phyloP scores from a whole-genome alignment of 176 grass and related monocot genomes.

The Secale cereale region DNA sequence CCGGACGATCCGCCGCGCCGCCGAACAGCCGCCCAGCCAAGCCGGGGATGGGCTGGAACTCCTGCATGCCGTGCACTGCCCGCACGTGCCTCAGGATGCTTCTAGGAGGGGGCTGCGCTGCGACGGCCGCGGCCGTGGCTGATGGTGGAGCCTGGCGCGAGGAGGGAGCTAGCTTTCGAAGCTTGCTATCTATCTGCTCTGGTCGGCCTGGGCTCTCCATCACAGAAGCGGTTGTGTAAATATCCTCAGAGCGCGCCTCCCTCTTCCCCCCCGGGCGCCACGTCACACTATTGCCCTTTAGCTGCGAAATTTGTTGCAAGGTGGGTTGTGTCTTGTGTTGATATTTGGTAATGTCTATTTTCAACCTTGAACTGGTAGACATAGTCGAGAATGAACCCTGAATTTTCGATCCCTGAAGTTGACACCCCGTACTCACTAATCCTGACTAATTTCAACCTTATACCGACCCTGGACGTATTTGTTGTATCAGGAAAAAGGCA shows the following conservation, averaged over 20 bases:
- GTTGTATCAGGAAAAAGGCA: too few species aligned
- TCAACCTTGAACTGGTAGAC: too few species aligned
- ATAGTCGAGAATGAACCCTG: too few species aligned
- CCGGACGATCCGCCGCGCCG: neutral
- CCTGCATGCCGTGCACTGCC: constrained; percentile 34
- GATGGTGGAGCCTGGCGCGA: neutral
- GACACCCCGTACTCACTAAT: too few species aligned
- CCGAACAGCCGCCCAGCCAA: constrained; percentile 13
- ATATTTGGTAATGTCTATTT: neutral
- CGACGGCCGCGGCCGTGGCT: neutral
- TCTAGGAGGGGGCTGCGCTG: neutral
- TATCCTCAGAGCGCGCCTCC: neutral
- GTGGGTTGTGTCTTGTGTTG: neutral
- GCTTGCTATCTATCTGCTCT: neutral
- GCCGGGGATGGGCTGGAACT: constrained; percentile 29
- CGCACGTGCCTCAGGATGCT: constrained; percentile 5
- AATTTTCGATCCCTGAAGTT: too few species aligned
- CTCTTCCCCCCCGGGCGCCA: neutral
- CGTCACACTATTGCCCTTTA: neutral
- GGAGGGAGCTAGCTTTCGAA: neutral
- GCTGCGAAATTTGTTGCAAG: neutral
- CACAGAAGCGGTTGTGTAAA: neutral
- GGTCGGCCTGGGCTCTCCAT: neutral
- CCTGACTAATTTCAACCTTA: too few species aligned
- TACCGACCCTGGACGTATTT: too few species aligned